Conservation (phyloP, 768 basidiomycete species). For the Clathrus columnatus region DNA sequence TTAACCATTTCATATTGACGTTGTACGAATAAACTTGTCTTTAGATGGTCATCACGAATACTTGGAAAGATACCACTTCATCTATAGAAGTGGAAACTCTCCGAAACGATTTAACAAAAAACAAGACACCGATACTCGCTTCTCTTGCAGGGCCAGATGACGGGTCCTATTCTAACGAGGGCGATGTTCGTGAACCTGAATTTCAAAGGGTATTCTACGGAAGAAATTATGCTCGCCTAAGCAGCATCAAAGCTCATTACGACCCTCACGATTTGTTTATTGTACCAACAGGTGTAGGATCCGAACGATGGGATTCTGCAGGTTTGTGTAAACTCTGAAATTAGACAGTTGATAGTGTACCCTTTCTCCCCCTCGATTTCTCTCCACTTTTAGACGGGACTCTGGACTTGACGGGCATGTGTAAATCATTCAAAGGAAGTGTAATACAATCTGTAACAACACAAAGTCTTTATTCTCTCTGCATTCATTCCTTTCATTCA, state of each 20-base stretch:
- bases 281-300: conserved; percentile 24
- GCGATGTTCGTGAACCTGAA: conserved; percentile 23
- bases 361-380: not conserved
- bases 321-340: not conserved
- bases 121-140: conserved; percentile 21
- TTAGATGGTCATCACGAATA: not conserved
- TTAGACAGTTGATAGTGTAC: not conserved
- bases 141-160: conserved; percentile 20
- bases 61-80: not conserved
- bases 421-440: not conserved
- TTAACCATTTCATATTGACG: not conserved
- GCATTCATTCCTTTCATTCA: not conserved
- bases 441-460: not conserved
- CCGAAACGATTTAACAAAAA: conserved; percentile 18
- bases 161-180: conserved; percentile 30
- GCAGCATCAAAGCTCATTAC: conserved; percentile 23
- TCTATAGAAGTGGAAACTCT: conserved; percentile 13
- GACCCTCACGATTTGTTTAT: conserved; percentile 29
- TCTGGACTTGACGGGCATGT: not conserved
- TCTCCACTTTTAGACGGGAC: conserved; percentile 9
- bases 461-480: too few relatives aligned
- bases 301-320: conserved; percentile 24
- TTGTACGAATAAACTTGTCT: too few relatives aligned
- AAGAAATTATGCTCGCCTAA: conserved; percentile 25
- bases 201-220: conserved; percentile 29